Percentiles rank a stretch among this genome's conserved stretches.
Evolutionary conservation across 75 land plant genomes (phyloP).

Genomic region (Adiantum capillusveneris): DNA sequence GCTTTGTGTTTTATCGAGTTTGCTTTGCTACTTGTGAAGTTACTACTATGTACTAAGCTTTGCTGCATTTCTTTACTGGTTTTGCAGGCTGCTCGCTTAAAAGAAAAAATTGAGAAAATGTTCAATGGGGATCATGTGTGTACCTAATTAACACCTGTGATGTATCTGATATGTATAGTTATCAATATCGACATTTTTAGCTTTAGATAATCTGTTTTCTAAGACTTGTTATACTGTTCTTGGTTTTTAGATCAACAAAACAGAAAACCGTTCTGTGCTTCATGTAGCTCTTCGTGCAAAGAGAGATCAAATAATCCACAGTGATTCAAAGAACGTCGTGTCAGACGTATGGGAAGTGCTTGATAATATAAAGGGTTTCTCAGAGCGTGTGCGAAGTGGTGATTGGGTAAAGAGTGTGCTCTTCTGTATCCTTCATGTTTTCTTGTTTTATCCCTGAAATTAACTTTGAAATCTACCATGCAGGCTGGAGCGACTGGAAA

Average conservation of each 20-base stretch:
- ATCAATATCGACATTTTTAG: no score
- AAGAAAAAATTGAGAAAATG: constrained; percentile 73
- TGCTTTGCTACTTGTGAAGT: constrained; percentile 6
- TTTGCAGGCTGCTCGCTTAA: constrained; percentile 63
- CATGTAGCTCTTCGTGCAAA: constrained; percentile 90
- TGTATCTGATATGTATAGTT: no score
- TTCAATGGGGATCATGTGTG: constrained; percentile 74
- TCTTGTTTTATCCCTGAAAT: no score
- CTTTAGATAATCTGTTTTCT: no score
- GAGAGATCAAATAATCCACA: constrained; percentile 46
- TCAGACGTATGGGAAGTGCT: constrained; percentile 91
- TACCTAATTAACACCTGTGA: background rate
- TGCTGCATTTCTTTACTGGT: constrained; percentile 3
- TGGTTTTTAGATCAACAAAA: constrained; percentile 81
- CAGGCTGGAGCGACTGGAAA: constrained; percentile 95
- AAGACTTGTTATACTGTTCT: no score
- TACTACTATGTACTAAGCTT: background rate
- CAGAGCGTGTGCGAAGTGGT: constrained; percentile 79
- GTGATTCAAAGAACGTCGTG: constrained; percentile 93
- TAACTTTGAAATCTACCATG: background rate
- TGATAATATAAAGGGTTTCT: constrained; percentile 74
- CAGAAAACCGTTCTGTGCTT: constrained; percentile 85
- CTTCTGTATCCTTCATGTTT: background rate
- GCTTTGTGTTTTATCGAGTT: background rate
- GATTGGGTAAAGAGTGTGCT: constrained; percentile 57